These are phyloP conservation scores for Penicillium digitatum DNA, from an alignment of 2,329 filamentous ascomycete genomes.

Conservation along the genomic window DNA sequence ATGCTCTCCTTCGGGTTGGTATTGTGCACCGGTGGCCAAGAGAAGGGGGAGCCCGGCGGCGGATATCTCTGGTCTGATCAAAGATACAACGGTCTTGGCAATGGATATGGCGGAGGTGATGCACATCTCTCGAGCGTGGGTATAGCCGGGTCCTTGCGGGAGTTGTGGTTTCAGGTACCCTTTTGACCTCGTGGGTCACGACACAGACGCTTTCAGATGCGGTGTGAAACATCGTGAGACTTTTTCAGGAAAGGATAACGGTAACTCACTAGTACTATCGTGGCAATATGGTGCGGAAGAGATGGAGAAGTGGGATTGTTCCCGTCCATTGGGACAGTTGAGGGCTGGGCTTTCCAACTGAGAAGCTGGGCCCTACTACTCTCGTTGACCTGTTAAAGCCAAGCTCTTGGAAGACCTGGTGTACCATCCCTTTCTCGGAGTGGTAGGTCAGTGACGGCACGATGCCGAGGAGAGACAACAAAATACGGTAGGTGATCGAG, in stretches of 20 bases:
- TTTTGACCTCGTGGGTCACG: constrained; percentile 37
- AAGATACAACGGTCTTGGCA: constrained; percentile 12
- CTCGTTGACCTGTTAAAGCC: constrained; percentile 25
- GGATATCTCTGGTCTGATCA: constrained; percentile 15
- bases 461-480: not conserved
- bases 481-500: no score
- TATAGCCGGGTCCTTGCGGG: constrained; percentile 16
- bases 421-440: constrained; percentile 11
- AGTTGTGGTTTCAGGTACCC: constrained; percentile 30
- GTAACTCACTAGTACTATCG: no score
- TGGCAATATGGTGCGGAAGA: no score
- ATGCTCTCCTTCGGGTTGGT: constrained; percentile 1
- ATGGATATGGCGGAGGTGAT: constrained; percentile 18
- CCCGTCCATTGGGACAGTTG: constrained; percentile 22
- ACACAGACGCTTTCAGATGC: constrained; percentile 18
- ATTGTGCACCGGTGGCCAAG: constrained; percentile 12
- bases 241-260: not conserved
- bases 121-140: constrained; percentile 18
- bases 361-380: constrained; percentile 17
- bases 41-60: constrained; percentile 17
- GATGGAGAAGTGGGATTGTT: constrained; percentile 21
- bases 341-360: constrained; percentile 27
- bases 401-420: constrained; percentile 17
- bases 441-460: no score
- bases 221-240: not conserved